These are phyloP conservation scores for Aspergillus heteromorphus DNA, from an alignment of 495 filamentous ascomycete species.

Conservation along the genomic window DNA sequence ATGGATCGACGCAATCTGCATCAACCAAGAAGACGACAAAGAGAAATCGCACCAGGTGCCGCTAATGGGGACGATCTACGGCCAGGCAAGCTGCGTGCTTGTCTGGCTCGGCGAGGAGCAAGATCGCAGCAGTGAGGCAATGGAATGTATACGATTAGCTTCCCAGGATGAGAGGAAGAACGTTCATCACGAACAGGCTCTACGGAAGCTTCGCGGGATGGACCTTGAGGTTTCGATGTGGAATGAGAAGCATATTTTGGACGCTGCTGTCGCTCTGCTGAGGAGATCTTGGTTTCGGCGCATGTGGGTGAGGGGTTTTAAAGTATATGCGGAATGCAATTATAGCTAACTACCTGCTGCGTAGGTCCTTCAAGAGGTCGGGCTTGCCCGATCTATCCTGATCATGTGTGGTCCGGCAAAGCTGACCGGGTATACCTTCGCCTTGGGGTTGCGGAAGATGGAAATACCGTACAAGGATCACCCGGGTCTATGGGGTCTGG, in stretches of 20 bases:
- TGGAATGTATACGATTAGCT: constrained; percentile 9
- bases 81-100: constrained; percentile 20
- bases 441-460: not conserved
- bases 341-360: too few species aligned
- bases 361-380: constrained; percentile 32
- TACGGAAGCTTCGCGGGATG: not conserved
- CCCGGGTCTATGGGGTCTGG: not conserved
- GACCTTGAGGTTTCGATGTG: not conserved
- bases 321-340: too few species aligned
- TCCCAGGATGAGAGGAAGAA: not conserved
- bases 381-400: constrained; percentile 20
- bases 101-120: constrained; percentile 32
- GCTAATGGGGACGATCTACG: constrained; percentile 23
- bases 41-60: constrained; percentile 25
- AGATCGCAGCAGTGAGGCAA: constrained; percentile 6
- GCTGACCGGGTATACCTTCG: constrained; percentile 19
- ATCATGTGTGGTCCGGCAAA: constrained; percentile 22
- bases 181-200: not conserved
- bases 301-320: constrained; percentile 25
- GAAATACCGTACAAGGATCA: not conserved
- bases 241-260: not conserved
- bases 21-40: constrained; percentile 24
- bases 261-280: constrained; percentile 10
- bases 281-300: constrained; percentile 23
- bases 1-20: constrained; percentile 33